Base-by-base conservation (phyloP, 257 asterid species). In the Buddleja alternifolia region DNA sequence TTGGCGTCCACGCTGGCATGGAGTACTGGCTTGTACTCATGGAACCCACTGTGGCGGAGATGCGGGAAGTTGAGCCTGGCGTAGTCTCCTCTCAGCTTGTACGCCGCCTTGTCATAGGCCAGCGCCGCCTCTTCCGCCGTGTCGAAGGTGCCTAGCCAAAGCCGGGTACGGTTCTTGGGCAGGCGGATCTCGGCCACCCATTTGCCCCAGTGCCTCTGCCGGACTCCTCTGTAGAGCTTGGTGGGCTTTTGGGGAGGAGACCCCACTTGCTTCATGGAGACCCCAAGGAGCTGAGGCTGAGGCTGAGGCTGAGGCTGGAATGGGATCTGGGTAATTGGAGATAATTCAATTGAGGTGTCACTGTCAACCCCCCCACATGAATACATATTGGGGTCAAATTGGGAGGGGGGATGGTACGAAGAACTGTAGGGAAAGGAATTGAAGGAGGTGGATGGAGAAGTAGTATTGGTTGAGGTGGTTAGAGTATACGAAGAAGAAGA, bases 201-300 rank as follows among this genome's bases (percentile, higher is more conserved):
- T 65, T 93, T 93, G 0, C 99, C 99, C 99, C 99, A 93, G 88
- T 93, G 99, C 5, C 99, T 88, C 74, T 93, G 99, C 71, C 99
- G 80, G n/a, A 93, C 99, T 1, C 99, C 99, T 40, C 99, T 70
- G 89, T 93, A 93, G 8, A 90, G 96, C 76, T 93, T 93, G 4
- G 72, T 77, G 80, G 98, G 94, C 86, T 88, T 89, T 1, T n/a
- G n/a, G n/a, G 90, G 83, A 1, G 94, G 87, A 10, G 89, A 67
- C 16, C 86, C 90, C 3, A 68, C 16, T 15, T 75, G 93, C 80
- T 90, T 90, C 90, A 90, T 84, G 7, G 74, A 48, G 8, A 88
- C 60, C 10, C 86, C 87, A 32, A 88, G 75, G 40, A 73, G 69
- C 55, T 34, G 78, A 19, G 53, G n/a, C n/a, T n/a, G n/a, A n/a